These are phyloP conservation scores for Pinus taeda DNA, from an alignment of 75 land plant genomes.

Conservation along the genomic window DNA sequence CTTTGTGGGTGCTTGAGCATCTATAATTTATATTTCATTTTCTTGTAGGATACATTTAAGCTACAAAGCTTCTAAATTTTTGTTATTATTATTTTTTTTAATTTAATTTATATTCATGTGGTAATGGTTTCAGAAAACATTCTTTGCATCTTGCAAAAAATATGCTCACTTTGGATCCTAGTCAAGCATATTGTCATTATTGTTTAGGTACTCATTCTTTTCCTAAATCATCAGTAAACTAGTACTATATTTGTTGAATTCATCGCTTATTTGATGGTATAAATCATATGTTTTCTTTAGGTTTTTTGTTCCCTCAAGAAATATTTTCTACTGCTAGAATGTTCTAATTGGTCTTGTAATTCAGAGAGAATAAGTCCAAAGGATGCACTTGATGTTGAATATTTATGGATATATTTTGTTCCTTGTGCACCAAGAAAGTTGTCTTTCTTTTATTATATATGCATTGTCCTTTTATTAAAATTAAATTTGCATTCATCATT, in stretches of 20 bases:
- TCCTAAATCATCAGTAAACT: too few species aligned
- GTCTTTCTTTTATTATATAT: neutral
- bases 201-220: neutral
- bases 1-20: too few species aligned
- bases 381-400: too few species aligned
- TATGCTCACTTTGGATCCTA: slow-evolving; percentile 89
- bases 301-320: neutral
- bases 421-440: slow-evolving; percentile 35
- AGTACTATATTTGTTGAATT: neutral
- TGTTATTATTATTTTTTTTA: too few species aligned
- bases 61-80: too few species aligned
- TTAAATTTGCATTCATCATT: neutral
- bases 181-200: slow-evolving; percentile 27
- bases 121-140: slow-evolving; percentile 84
- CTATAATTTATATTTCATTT: too few species aligned
- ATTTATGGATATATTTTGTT: neutral
- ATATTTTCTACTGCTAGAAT: neutral
- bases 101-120: neutral
- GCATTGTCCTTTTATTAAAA: neutral
- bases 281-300: too few species aligned
- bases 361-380: neutral
- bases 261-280: too few species aligned
- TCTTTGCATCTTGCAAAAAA: slow-evolving; percentile 84
- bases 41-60: too few species aligned
- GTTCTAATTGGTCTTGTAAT: slow-evolving; percentile 4